Base-by-base conservation (phyloP, 495 filamentous ascomycete species). In the Hypoxylon perforatum region DNA sequence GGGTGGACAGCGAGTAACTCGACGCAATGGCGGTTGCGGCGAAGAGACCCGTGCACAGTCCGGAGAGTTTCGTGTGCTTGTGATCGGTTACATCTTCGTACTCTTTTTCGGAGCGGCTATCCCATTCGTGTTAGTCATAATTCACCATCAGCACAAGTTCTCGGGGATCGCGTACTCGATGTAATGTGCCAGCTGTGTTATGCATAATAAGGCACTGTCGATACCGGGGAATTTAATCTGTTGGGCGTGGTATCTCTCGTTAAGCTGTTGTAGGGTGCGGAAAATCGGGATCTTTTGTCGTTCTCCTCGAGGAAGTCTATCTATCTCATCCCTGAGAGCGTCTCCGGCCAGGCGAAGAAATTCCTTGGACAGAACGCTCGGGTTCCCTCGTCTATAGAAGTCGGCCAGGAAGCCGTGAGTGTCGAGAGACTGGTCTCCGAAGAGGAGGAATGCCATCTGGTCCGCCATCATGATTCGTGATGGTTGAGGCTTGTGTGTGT, bases 401-500 rank as follows among this genome's bases (percentile, higher is more conserved):
- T 80, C 82, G 80, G 81, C 84, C 64, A 94, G 79, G 51, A 90
- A 87, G 46, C 82, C 80, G 65, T 89, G 87, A 53, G 89, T 88
- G 71, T 91, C 88, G 66, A 88, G 82, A 23, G 90, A 92, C 81
- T 93, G 90, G 76, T 95, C 91, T 80, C 91, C 92, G 74, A 93
- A 92, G 69, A 91, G 78, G 71, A 83, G 76, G 69, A 80, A 83
- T 35, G 76, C 77, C 71, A 80, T 72, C 70, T 76, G 72, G 72
- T 77, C 72, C 69, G 73, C 77, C 78, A 80, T 82, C 47, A 61
- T 78, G 69, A 5, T 57, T 15, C 18, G 46, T 55, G 61, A 59
- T 58, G 62, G 64, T 11, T 64, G 35, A 61, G 59, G 50, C 63
- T 58, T 17, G 38, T 68, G 38, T 68, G 36, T 65, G 38, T 56